Evolutionary conservation across 805 yeast species (phyloP).

Genomic region (Deakozyma indianensis): DNA sequence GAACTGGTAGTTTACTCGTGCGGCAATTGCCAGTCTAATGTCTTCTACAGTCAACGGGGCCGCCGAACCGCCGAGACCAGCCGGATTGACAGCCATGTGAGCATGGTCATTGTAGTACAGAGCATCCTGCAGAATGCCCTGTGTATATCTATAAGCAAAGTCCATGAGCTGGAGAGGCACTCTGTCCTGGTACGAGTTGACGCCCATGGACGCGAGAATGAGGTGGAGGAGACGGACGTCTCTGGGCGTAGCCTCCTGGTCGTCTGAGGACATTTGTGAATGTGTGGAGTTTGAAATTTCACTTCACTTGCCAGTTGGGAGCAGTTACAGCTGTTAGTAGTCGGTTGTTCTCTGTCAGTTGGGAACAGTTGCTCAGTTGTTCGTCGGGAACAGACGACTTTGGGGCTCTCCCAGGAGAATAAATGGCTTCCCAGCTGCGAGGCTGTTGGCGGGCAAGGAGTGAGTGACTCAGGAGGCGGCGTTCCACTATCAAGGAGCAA

Average conservation of each 20-base stretch:
- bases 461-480: too few relatives aligned
- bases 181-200: conserved; percentile 84
- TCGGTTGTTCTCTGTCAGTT: too few relatives aligned
- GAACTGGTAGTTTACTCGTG: conserved; percentile 90
- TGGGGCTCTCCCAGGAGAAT: too few relatives aligned
- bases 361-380: too few relatives aligned
- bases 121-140: conserved; percentile 80
- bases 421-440: too few relatives aligned
- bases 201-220: conserved; percentile 86
- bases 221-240: conserved; percentile 85
- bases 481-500: too few relatives aligned
- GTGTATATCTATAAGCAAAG: conserved; percentile 81
- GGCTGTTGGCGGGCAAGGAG: too few relatives aligned
- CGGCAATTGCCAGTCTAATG: conserved; percentile 80
- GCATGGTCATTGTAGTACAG: conserved; percentile 73
- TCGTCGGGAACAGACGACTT: too few relatives aligned
- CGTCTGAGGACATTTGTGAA: conserved; percentile 2
- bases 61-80: conserved; percentile 20
- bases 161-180: conserved; percentile 95
- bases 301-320: too few relatives aligned
- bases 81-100: conserved; percentile 22
- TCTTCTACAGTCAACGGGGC: conserved; percentile 72
- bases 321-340: too few relatives aligned
- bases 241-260: conserved; percentile 38
- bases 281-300: too few relatives aligned